Base-by-base conservation (phyloP, 176 grass and related monocot genomes). In the Poa pratensis region DNA sequence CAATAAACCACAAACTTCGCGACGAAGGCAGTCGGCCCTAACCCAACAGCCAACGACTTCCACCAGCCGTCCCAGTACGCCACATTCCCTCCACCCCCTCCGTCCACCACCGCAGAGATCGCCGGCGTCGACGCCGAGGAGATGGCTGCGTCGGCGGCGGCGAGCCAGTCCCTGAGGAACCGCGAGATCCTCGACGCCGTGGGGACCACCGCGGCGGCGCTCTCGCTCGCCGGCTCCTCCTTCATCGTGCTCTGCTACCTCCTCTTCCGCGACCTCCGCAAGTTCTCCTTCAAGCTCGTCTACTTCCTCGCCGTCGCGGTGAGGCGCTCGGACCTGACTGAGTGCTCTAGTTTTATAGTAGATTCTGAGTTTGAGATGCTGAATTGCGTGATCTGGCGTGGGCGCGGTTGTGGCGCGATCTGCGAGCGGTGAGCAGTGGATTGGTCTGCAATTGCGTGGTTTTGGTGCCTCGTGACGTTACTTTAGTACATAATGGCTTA, bases 221-320 rank as follows among this genome's bases (percentile, higher is more conserved):
- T 98, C 28, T 98, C 96, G 5, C 84, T 98, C 14, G 88, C 52
- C 30, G 96, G 96, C 61, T 99, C 96, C 26, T 89, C 91, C 61
- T 99, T 96, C 88, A 99, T 99, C 82, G 96, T 99, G 46, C 77
- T 96, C 18, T 98, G 96, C 84, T 99, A 99, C 87, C 81, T 96
- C 74, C 88, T 96, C 81, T 96, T 98, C 93, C 94, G 94, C 75
- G 91, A 98, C 74, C 93, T 98, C 62, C 96, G 90, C 77, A 98
- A 94, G 87, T 98, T 98, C 90, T 98, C 96, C 19, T 98, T 95
- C 88, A 98, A 95, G 87, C 96, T 98, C 78, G 88, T 98, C 50
- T 98, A 88, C 93, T 96, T 92, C 88, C 96, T 98, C 37, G 91
- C 93, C 30, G 69, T 98, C 77, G 93, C 93, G 51, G 93, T 95